Base-by-base conservation (phyloP, 129 eudicot genomes). In the Arctium lappa region DNA sequence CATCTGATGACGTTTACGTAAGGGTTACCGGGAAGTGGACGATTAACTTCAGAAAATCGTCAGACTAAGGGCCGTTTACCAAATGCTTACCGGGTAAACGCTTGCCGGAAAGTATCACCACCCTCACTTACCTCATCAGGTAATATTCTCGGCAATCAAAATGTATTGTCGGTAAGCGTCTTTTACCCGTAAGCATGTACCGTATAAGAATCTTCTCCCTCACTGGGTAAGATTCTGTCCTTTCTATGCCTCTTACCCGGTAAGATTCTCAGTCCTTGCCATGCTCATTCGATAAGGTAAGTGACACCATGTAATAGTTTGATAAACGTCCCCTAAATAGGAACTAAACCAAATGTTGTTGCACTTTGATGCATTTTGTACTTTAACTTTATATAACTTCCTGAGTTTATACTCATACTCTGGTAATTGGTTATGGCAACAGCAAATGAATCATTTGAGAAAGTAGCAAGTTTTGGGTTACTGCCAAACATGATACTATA, bases 401-500 rank as follows among this genome's bases (percentile, higher is more conserved):
- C 0, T 76, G 33, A 15, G 34, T 77, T 29, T 37, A 50, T 71
- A 48, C 53, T 70, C 29, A 33, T 33, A 5, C 15, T 56, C 27
- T 31, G 31, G 29, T 30, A 10, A 27, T 63, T 40, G 18, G n/a
- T 72, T 18, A 11, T 80, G 18, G 63, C 38, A 50, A 68, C 86
- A 92, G 97, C 90, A 77, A 94, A 92, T 88, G 98, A 94, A 80
- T 81, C 96, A 75, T 87, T 94, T 74, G 98, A 94, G 87, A 94
- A 89, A 85, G 94, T 94, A 72, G 98, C 98, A 75, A 94, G 94
- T 79, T 94, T 74, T 79, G 98, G 98, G 5, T 68, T 94, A 50
- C 44, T 81, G 60, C 97, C 98, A 63, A 94, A 92, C 83, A 94
- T 94, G 98, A 91, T 89, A n/a, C 3, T 87, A 39, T 94, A 94